Percentiles rank a stretch among this genome's conserved stretches.
These are phyloP conservation scores for Penicillium sp. DNA, from an alignment of 2,329 filamentous ascomycete genomes.

Conservation along the genomic window DNA sequence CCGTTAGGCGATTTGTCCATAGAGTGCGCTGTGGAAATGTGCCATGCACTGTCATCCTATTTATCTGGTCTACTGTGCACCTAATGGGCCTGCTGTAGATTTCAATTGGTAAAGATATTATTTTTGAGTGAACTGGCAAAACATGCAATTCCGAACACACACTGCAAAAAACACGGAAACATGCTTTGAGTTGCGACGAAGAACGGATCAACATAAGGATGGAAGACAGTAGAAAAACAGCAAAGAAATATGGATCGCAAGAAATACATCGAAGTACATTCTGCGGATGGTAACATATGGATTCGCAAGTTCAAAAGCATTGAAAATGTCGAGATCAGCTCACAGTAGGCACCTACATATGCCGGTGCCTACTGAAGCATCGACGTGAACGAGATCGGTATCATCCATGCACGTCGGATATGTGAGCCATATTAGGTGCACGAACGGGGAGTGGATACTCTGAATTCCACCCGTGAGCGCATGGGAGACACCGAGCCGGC, in stretches of 20 bases:
- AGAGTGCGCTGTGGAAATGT: constrained; percentile 12
- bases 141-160: constrained; percentile 9
- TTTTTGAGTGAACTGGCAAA: constrained; percentile 12
- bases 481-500: constrained; percentile 37
- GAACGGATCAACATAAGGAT: constrained; percentile 9
- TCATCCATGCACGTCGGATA: not conserved
- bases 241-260: constrained; percentile 6
- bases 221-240: constrained; percentile 12
- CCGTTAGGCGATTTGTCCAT: constrained; percentile 4
- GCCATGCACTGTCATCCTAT: not conserved
- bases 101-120: constrained; percentile 7
- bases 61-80: not conserved
- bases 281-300: constrained; percentile 12
- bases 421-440: constrained; percentile 3
- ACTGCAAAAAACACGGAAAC: not conserved
- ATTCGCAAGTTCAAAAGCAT: constrained; percentile 4
- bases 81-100: not conserved
- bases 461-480: constrained; percentile 38
- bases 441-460: constrained; percentile 35
- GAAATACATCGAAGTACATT: constrained; percentile 19
- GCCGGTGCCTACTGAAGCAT: not conserved
- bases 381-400: not conserved
- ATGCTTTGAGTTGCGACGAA: constrained; percentile 2
- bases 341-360: not conserved
- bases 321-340: not conserved